Base-by-base conservation (phyloP, 345 rosid genomes). In the Excoecaria agallocha region DNA sequence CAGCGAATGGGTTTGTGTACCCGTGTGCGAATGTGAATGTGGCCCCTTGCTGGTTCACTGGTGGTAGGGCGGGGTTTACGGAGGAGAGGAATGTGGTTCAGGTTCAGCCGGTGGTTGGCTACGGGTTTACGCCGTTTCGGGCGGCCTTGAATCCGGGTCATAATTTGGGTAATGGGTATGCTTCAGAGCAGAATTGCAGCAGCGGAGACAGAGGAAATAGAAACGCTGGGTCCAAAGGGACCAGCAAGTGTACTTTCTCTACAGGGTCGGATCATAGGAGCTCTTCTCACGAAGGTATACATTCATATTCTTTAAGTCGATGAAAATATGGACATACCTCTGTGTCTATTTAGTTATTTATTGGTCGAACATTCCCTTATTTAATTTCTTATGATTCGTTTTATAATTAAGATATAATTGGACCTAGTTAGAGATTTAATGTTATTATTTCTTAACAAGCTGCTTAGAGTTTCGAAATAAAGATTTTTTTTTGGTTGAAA, bases 201-300 rank as follows among this genome's bases (percentile, higher is more conserved):
- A 71, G 79, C 71, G 69, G 4, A 9, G 79, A 73, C 25, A 80
- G 72, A 70, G 81, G 74, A 20, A 75, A 46, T 38, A 57, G 43
- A 46, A 80, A 82, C 74, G 38, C 61, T 22, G 79, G 73, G 70
- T 77, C 85, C 19, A 80, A 55, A 35, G 85, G 82, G 45, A 89
- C 89, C 45, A 76, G 86, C 51, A 54, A 77, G 43, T 76, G 77
- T 73, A 80, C 78, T 52, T 86, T 86, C 59, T 85, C 93, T 13
- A 80, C 43, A 1, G 77, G 70, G 12, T 86, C 86, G 30, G 91
- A 85, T 77, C 76, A 78, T 30, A 72, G 68, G 65, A 77, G 83
- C 85, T 81, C 85, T 48, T 79, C 85, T 74, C 74, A 25, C 22
- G 86, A 83, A 83, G 90, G 96, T 87, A 76, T 20, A 1, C 4